phyloP scores from a whole-genome alignment of 257 asterid genomes.

The Solanum tarijense region DNA sequence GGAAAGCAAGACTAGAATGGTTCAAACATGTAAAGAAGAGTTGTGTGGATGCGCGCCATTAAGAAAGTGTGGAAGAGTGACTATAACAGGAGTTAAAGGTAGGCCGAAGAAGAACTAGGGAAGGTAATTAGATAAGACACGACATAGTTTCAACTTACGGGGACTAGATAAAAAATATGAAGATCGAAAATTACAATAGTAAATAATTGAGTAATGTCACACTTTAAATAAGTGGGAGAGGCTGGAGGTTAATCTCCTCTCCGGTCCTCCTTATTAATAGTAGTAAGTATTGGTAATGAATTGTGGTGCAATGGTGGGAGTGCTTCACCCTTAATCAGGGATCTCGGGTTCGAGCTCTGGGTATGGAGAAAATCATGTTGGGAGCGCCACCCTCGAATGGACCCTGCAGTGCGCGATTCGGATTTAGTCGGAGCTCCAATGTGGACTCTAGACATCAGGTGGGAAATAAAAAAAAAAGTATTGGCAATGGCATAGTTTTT shows the following conservation, averaged over 20 bases:
- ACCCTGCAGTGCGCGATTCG: too few relatives aligned
- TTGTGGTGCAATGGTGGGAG: too few relatives aligned
- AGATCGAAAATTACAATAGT: not conserved
- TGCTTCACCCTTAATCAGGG: too few relatives aligned
- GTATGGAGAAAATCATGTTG: too few relatives aligned
- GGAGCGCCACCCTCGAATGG: too few relatives aligned
- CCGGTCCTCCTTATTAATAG: not conserved
- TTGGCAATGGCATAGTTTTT: too few relatives aligned
- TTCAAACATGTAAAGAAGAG: not conserved
- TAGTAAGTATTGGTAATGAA: not conserved
- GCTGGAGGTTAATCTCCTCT: not conserved
- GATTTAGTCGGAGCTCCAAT: too few relatives aligned
- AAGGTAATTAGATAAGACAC: not conserved
- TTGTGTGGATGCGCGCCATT: not conserved
- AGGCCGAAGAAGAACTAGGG: not conserved
- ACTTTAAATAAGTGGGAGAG: not conserved
- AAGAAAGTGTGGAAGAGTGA: too few relatives aligned
- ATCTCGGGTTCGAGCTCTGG: too few relatives aligned
- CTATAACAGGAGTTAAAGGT: not conserved
- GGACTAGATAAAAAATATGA: not conserved
- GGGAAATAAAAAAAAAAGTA: too few relatives aligned
- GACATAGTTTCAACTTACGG: not conserved
- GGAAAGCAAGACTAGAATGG: not conserved
- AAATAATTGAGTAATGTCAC: not conserved
- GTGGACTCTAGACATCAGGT: too few relatives aligned